phyloP scores from a whole-genome alignment of 1,284 basidiomycete species.

The Apiotrichum sp. region DNA sequence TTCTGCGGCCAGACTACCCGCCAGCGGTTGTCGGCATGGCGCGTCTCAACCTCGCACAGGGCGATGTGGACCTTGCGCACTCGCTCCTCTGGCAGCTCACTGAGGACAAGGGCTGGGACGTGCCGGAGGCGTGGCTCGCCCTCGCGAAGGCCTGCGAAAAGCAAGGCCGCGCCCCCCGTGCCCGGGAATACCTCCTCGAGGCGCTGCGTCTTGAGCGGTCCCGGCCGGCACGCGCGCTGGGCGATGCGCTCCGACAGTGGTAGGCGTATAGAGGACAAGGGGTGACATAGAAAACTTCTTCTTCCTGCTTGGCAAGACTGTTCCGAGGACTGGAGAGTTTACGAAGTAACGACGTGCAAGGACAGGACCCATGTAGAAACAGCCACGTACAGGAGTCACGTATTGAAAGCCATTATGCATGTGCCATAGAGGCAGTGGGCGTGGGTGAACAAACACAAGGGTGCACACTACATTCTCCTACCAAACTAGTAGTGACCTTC shows the following conservation, averaged over 20 bases:
- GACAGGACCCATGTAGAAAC: too few relatives aligned
- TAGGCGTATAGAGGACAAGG: background rate
- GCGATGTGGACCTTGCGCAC: conserved; percentile 58
- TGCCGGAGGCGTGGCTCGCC: conserved; percentile 87
- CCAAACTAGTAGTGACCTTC: too few relatives aligned
- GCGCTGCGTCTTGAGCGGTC: conserved; percentile 68
- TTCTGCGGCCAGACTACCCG: conserved; percentile 69
- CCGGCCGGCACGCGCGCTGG: conserved; percentile 32
- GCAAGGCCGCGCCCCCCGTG: conserved; percentile 62
- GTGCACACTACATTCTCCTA: too few relatives aligned
- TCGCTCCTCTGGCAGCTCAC: conserved; percentile 54
- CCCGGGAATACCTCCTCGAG: conserved; percentile 66
- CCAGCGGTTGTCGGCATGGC: conserved; percentile 69
- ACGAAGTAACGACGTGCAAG: too few relatives aligned
- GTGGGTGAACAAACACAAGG: too few relatives aligned
- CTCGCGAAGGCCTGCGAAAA: conserved; percentile 69
- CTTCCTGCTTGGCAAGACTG: too few relatives aligned
- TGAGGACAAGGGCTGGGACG: conserved; percentile 65
- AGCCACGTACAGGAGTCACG: too few relatives aligned
- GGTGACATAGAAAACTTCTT: too few relatives aligned
- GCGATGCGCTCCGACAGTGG: conserved; percentile 34
- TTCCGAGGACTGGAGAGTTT: too few relatives aligned
- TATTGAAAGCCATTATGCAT: too few relatives aligned
- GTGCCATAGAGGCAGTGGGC: too few relatives aligned
- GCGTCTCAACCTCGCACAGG: conserved; percentile 59